A percentile compares a stretch with the other conserved stretches of the same genome.
These are phyloP conservation scores for Penicillium griseofulvum DNA, from an alignment of 2,329 filamentous ascomycete genomes.

Conservation along the genomic window DNA sequence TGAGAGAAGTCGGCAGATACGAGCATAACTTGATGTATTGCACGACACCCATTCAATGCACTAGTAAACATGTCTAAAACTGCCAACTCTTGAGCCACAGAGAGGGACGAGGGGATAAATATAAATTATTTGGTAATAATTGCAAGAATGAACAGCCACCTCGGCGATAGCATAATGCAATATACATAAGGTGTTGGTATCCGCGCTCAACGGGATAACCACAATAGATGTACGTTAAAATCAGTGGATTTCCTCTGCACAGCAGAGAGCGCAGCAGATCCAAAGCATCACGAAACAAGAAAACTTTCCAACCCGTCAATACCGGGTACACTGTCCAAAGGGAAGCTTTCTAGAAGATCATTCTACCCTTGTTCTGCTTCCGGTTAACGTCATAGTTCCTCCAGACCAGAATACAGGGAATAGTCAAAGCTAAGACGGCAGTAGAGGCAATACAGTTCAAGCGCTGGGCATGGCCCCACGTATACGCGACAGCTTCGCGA, in stretches of 20 bases:
- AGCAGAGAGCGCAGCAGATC: not conserved
- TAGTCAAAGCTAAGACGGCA: slow-evolving; percentile 30
- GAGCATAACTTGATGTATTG: no score
- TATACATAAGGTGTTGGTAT: not conserved
- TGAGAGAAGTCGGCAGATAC: no score
- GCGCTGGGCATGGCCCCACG: slow-evolving; percentile 41
- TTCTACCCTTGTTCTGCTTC: slow-evolving; percentile 40
- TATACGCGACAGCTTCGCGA: slow-evolving; percentile 37
- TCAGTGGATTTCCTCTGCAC: not conserved
- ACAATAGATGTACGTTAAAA: not conserved
- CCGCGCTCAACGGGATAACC: not conserved
- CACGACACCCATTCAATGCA: not conserved
- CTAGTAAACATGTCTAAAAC: not conserved
- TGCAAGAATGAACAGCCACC: not conserved
- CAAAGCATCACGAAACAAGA: not conserved
- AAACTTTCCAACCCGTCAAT: not conserved
- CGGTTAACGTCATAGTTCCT: slow-evolving; percentile 41
- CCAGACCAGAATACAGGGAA: slow-evolving; percentile 39
- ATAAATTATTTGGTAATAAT: not conserved
- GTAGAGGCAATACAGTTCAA: slow-evolving; percentile 37
- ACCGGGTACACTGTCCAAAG: not conserved
- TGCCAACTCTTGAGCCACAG: no score
- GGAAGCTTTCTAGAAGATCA: not conserved
- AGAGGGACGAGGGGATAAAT: not conserved
- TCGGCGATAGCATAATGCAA: not conserved